Evolutionary conservation across 306 rosid genomes (phyloP), one percentile per base, ranked within the genome.

Genomic region (Rubus idaeus): DNA sequence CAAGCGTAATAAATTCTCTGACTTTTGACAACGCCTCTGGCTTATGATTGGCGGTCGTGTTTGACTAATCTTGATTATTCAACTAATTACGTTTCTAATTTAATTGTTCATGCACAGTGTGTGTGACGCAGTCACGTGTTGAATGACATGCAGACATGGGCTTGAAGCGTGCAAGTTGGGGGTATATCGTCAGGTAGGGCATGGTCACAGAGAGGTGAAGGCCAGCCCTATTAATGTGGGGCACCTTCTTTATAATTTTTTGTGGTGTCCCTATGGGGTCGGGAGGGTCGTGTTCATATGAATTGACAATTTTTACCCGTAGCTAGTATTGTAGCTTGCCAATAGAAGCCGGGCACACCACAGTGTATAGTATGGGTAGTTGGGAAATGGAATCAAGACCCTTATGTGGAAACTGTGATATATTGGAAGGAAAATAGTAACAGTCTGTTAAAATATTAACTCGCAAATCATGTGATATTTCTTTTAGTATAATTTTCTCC

Each of bases 211-310:
- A 6, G 5, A 60, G 8, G 18, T 26, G 66, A 10, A 60, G 66
- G 18, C 66, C 66, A 1, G 26, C 41, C 66, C 5, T 60, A 60
- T 5, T 26, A 5, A 26, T 60, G 41, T 10, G 1, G 41, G 66
- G 66, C 37, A 60, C 2, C 17, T 41, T 1, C 35, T 30, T 30
- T 30, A 30, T 30, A 30, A 30, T 30, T 30, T 30, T 0, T 1
- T 30, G 35, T 30, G 35, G 35, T 30, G 35, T 30, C 35, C 35
- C 35, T 49, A 7, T 0, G 26, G 71, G 64, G 26, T 14, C 68
- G 35, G 18, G 23, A 73, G 23, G 47, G 75, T 7, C 75, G 39
- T 70, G 68, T 39, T 56, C 50, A 68, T 60, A 58, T 49, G 26
- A 10, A 20, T 67, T 53, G 42, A 8, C 7, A 26, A 2, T 68